A percentile compares a stretch with the other conserved stretches of the same genome.
phyloP scores from a whole-genome alignment of 306 rosid species.

The Aeschynomene evenia region DNA sequence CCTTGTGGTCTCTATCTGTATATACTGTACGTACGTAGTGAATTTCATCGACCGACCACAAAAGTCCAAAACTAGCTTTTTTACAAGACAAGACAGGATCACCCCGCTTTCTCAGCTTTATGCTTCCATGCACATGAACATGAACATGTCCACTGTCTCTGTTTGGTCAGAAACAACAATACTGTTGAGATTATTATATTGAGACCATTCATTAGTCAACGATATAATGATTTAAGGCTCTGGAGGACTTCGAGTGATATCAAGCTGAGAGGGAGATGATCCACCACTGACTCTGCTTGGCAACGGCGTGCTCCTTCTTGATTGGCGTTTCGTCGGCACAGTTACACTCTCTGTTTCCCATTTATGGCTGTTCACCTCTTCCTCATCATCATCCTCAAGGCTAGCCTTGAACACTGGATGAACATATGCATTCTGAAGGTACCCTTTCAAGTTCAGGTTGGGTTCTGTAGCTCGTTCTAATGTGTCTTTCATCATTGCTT shows the following conservation, averaged over 20 bases:
- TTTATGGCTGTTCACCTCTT: slow-evolving; percentile 28
- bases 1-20: background rate
- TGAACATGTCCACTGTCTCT: background rate
- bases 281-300: slow-evolving; percentile 76
- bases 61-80: slow-evolving; percentile 22
- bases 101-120: slow-evolving; percentile 19
- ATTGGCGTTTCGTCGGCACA: slow-evolving; percentile 91
- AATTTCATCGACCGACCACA: slow-evolving; percentile 22
- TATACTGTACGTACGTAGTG: too few species aligned
- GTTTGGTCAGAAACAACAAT: background rate
- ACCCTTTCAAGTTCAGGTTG: slow-evolving; percentile 76
- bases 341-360: slow-evolving; percentile 67
- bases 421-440: slow-evolving; percentile 65
- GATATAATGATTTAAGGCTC: slow-evolving; percentile 39
- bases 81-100: slow-evolving; percentile 2
- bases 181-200: too few species aligned
- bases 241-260: slow-evolving; percentile 30
- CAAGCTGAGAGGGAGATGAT: slow-evolving; percentile 72
- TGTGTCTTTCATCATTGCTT: slow-evolving; percentile 97
- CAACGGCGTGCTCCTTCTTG: slow-evolving; percentile 76
- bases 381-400: slow-evolving; percentile 53
- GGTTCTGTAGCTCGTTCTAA: slow-evolving; percentile 91
- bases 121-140: slow-evolving; percentile 30
- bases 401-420: slow-evolving; percentile 87
- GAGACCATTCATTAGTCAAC: slow-evolving; percentile 19